phyloP scores from a whole-genome alignment of 495 filamentous ascomycete species.

The Penicillium odoratum region DNA sequence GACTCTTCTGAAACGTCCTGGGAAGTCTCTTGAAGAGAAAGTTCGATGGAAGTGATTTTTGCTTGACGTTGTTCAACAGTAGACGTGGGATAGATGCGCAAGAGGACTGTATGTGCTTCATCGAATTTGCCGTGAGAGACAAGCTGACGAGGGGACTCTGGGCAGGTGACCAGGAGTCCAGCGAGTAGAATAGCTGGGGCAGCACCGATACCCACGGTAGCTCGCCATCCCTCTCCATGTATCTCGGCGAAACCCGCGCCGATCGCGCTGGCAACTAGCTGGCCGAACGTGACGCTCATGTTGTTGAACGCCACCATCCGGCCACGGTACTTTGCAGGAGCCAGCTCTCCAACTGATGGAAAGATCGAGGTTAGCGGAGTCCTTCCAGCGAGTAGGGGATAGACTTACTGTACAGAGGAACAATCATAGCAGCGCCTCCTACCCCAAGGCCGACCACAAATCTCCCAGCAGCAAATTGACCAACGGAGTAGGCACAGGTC shows the following conservation, averaged over 20 bases:
- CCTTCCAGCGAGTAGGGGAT: not conserved
- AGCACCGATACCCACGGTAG: constrained; percentile 50
- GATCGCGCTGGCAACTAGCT: constrained; percentile 51
- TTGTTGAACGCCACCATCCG: constrained; percentile 57
- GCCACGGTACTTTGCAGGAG: constrained; percentile 51
- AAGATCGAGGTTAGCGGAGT: not conserved
- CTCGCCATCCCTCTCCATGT: constrained; percentile 45
- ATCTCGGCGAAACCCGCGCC: constrained; percentile 53
- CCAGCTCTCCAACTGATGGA: constrained; percentile 40
- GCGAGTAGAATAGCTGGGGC: constrained; percentile 45
- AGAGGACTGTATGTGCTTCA: constrained; percentile 36
- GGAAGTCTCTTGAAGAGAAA: constrained; percentile 35
- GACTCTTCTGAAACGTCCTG: constrained; percentile 28
- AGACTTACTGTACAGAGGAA: constrained; percentile 38
- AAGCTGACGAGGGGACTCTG: constrained; percentile 53
- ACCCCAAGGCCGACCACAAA: constrained; percentile 55
- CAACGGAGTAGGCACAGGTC: constrained; percentile 43
- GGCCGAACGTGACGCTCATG: constrained; percentile 54
- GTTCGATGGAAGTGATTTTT: constrained; percentile 39
- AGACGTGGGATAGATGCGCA: constrained; percentile 36
- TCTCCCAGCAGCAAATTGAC: constrained; percentile 50
- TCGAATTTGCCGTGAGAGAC: constrained; percentile 43
- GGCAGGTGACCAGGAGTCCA: constrained; percentile 44
- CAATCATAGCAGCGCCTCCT: constrained; percentile 52
- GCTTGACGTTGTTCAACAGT: constrained; percentile 35